Evolutionary conservation across 2,329 filamentous ascomycete species (phyloP).

Genomic region (Calonectria honghensis): DNA sequence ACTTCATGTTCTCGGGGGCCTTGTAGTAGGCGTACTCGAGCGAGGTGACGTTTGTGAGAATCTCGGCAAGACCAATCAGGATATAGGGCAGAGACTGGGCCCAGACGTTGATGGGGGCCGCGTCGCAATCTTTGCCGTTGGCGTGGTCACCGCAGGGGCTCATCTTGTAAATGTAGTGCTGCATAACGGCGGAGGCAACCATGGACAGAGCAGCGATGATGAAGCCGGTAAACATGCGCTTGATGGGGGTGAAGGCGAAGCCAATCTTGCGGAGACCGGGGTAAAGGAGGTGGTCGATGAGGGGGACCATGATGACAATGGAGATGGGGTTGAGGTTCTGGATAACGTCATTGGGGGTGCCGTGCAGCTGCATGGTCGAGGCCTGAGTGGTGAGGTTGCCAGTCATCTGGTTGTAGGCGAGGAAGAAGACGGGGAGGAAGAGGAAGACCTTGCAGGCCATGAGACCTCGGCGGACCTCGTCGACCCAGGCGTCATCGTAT

Average conservation of each 20-base stretch:
- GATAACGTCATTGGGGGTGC: slow-evolving; percentile 86
- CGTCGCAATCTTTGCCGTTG: slow-evolving; percentile 66
- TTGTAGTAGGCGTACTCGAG: slow-evolving; percentile 87
- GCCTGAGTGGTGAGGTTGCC: slow-evolving; percentile 79
- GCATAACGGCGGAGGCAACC: slow-evolving; percentile 74
- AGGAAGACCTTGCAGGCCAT: slow-evolving; percentile 82
- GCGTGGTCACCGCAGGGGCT: slow-evolving; percentile 77
- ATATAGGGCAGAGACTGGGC: slow-evolving; percentile 72
- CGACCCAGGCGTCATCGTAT: slow-evolving; percentile 89
- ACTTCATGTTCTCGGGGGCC: slow-evolving; percentile 87
- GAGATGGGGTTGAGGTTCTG: slow-evolving; percentile 85
- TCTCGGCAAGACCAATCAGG: slow-evolving; percentile 71
- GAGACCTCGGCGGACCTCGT: slow-evolving; percentile 83
- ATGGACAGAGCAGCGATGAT: slow-evolving; percentile 77
- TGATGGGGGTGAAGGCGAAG: slow-evolving; percentile 83
- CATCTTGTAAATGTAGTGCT: slow-evolving; percentile 78
- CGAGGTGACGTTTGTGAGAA: slow-evolving; percentile 74
- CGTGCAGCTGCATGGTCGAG: slow-evolving; percentile 78
- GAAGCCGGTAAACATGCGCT: slow-evolving; percentile 84
- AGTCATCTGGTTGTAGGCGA: slow-evolving; percentile 76
- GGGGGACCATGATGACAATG: slow-evolving; percentile 84
- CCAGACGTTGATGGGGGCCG: slow-evolving; percentile 80
- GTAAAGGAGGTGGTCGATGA: slow-evolving; percentile 82
- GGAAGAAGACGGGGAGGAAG: slow-evolving; percentile 80
- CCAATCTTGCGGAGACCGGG: slow-evolving; percentile 78